Evolutionary conservation across 495 filamentous ascomycete genomes (phyloP), one percentile per base, ranked within the genome.

Genomic region (Podospora tetraspora): DNA sequence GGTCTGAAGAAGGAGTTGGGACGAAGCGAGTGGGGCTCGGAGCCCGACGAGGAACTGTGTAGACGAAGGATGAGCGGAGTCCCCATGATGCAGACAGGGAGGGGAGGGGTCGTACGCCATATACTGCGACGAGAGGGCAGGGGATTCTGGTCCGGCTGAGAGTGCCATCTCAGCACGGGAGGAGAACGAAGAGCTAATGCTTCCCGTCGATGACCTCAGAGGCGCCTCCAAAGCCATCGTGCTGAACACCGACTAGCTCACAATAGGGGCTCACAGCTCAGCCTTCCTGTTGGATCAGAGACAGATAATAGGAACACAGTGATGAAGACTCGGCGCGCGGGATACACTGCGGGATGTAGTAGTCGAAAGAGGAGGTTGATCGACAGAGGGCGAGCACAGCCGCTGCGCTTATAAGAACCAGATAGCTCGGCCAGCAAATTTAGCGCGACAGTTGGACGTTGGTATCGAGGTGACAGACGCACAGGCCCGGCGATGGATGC

Each of bases 201-300:
- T 81, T 70, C 80, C 81, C 22, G 83, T 79, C 69, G 84, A 85
- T 66, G 83, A 81, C 63, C 84, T 75, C 68, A 88, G 73, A 60
- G 85, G 86, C 70, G 80, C 84, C 77, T 88, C 84, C 77, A 88
- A 82, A 75, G 86, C 86, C 86, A 88, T 88, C 74, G 68, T 72
- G 70, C 60, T 62, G 64, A 25, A 34, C 63, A 24, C 62, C 61
- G 59, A 66, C 60, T 58, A 30, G 64, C 66, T 43, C 37, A 19
- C 37, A 43, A 13, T 3, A 43, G 37, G 37, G 37, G 12, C 12
- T 6, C 37, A 43, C 13, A 43, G 43, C 43, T 52, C 43, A 52
- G 16, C 43, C 43, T 52, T 43, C 43, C 16, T 52, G 43, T 19
- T n/a, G 16, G 43, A 52, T 52, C 43, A 52, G 16, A 52, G 43